Conservation (phyloP, 371 early-diverging fungal genomes). For the Rhizomucor miehei region DNA sequence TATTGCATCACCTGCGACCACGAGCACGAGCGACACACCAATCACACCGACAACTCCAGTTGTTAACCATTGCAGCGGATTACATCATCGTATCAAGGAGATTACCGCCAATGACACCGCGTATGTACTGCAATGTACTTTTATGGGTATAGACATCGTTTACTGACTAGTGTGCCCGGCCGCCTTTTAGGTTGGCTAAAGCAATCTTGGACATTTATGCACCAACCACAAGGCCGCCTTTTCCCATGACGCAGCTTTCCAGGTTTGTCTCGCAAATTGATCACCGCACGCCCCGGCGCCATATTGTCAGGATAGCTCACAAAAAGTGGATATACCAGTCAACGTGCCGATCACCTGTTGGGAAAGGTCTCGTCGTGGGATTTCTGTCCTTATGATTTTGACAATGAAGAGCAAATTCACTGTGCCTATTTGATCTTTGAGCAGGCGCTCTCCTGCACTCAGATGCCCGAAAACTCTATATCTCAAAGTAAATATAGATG, state of each 20-base stretch:
- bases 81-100: conserved; percentile 24
- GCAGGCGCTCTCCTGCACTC: conserved; percentile 56
- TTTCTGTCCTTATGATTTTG: conserved; percentile 64
- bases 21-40: conserved; percentile 2
- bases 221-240: conserved; percentile 5
- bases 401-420: conserved; percentile 62
- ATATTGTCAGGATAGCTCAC: conserved; percentile 6
- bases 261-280: conserved; percentile 1
- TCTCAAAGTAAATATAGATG: conserved; percentile 37
- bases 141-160: no score
- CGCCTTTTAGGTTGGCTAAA: conserved; percentile 15
- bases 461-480: conserved; percentile 24
- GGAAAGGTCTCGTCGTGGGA: conserved; percentile 60
- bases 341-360: conserved; percentile 40
- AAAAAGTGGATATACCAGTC: conserved; percentile 23
- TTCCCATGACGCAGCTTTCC: conserved; percentile 18
- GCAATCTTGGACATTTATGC: conserved; percentile 25
- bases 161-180: not conserved
- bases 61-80: not conserved
- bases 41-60: conserved; percentile 1
- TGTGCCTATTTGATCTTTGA: conserved; percentile 65
- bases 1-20: conserved; percentile 9
- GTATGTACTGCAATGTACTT: conserved; percentile 8
- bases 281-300: not conserved
- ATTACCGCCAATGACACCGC: conserved; percentile 18